Percentiles rank a stretch among this genome's conserved stretches.
Evolutionary conservation across 495 filamentous ascomycete species (phyloP).

Genomic region (Hypoxylon perforatum): DNA sequence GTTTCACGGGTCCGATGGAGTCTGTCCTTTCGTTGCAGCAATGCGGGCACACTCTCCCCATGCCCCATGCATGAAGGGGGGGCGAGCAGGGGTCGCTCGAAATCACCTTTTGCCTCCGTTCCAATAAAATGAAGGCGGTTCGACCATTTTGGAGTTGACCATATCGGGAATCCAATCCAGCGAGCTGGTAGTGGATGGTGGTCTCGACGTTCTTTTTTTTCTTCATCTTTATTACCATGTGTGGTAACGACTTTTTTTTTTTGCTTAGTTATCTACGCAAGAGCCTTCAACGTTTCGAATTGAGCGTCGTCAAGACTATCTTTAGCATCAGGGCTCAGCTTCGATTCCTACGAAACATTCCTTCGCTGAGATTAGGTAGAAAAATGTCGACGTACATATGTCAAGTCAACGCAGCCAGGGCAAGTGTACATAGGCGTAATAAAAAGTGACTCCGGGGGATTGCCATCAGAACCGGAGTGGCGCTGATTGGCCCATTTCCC

Average conservation of each 20-base stretch:
- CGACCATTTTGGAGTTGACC: conserved; percentile 45
- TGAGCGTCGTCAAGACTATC: conserved; percentile 23
- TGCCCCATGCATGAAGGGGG: conserved; percentile 35
- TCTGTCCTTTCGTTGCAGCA: conserved; percentile 34
- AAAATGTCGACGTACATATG: neutral
- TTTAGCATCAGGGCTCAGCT: conserved; percentile 24
- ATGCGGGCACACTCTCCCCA: conserved; percentile 42
- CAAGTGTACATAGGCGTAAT: conserved; percentile 6
- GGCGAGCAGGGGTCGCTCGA: conserved; percentile 24
- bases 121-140: conserved; percentile 42
- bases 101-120: conserved; percentile 39
- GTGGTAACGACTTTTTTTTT: conserved; percentile 14
- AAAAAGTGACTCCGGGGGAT: conserved; percentile 17
- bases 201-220: conserved; percentile 25
- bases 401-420: conserved; percentile 12
- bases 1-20: conserved; percentile 29
- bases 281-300: conserved; percentile 22
- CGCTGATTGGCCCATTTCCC: conserved; percentile 28
- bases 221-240: conserved; percentile 28
- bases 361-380: conserved; percentile 14
- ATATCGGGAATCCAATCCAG: conserved; percentile 46
- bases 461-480: conserved; percentile 23
- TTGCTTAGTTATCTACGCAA: conserved; percentile 11
- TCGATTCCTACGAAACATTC: conserved; percentile 14
- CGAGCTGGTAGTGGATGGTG: conserved; percentile 35